phyloP scores from a whole-genome alignment of 2,329 filamentous ascomycete genomes.

The Epichloe sp. region DNA sequence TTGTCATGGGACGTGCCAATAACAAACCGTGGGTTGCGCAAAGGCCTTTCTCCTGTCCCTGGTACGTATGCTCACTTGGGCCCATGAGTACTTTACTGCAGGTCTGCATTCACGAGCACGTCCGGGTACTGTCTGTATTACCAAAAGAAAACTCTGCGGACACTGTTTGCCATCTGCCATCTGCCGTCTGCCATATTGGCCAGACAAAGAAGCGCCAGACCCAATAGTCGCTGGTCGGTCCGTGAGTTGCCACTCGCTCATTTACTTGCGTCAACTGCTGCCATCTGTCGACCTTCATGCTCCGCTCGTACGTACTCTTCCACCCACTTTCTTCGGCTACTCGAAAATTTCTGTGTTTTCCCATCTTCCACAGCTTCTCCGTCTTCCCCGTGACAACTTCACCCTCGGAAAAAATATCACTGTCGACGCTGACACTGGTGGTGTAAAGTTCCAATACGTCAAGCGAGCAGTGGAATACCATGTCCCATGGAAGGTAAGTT shows the following conservation, averaged over 20 bases:
- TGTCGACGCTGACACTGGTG: neutral
- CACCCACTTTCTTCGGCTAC: neutral
- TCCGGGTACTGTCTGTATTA: neutral
- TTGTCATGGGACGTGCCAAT: neutral
- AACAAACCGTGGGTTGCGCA: no score
- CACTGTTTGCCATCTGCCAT: neutral
- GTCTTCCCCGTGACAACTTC: neutral
- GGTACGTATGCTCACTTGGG: no score
- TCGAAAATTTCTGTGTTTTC: no score
- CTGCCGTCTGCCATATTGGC: neutral
- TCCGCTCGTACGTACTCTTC: neutral
- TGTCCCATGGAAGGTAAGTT: neutral
- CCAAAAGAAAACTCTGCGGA: neutral
- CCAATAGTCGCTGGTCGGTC: neutral
- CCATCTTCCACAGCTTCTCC: neutral
- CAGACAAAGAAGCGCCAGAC: no score
- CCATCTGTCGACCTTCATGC: neutral
- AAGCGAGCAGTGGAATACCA: neutral
- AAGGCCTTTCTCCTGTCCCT: no score
- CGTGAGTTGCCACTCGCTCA: neutral
- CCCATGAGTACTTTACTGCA: neutral
- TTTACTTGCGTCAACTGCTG: neutral
- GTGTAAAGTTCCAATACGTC: neutral
- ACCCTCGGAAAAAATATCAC: neutral
- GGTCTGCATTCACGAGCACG: neutral